Percentiles rank a stretch among this genome's conserved stretches.
These are phyloP conservation scores for Plectosphaerella cucumerina DNA, from an alignment of 2,329 filamentous ascomycete genomes.

Conservation along the genomic window DNA sequence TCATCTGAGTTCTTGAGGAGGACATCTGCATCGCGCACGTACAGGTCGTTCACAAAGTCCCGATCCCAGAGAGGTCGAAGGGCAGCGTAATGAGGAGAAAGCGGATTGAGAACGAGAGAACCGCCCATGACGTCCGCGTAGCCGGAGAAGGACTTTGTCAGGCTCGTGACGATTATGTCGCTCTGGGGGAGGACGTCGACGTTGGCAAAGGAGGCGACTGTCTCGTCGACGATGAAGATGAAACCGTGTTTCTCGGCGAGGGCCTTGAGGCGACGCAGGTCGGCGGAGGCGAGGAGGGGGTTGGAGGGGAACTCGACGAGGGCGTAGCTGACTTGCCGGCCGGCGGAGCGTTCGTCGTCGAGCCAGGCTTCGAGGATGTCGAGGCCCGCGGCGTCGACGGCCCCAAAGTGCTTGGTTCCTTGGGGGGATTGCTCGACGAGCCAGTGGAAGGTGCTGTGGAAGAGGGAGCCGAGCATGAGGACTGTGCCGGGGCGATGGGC, in stretches of 20 bases:
- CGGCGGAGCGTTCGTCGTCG: conserved; percentile 29
- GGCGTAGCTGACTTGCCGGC: conserved; percentile 37
- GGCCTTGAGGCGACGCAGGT: conserved; percentile 23
- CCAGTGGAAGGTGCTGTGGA: conserved; percentile 44
- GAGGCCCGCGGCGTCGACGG: conserved; percentile 35
- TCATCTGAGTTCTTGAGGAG: conserved; percentile 40
- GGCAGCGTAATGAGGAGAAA: conserved; percentile 32
- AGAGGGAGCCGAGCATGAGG: conserved; percentile 46
- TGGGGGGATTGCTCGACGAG: conserved; percentile 38
- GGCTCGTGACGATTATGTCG: conserved; percentile 46
- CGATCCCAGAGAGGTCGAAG: conserved; percentile 23
- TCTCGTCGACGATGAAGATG: conserved; percentile 44
- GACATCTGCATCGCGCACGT: conserved; percentile 37
- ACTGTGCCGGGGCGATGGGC: conserved; percentile 27
- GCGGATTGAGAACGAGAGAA: conserved; percentile 44
- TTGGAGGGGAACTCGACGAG: conserved; percentile 42
- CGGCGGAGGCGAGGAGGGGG: conserved; percentile 26
- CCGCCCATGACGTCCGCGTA: conserved; percentile 51
- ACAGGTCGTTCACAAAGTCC: conserved; percentile 39
- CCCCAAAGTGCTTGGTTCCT: conserved; percentile 43
- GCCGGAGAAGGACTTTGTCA: conserved; percentile 58
- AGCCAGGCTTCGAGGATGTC: conserved; percentile 41
- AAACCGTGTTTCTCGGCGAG: conserved; percentile 37
- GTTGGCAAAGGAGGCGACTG: conserved; percentile 42
- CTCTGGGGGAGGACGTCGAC: conserved; percentile 43